Evolutionary conservation across 257 asterid species (phyloP).

Genomic region (Fraxinus excelsior): DNA sequence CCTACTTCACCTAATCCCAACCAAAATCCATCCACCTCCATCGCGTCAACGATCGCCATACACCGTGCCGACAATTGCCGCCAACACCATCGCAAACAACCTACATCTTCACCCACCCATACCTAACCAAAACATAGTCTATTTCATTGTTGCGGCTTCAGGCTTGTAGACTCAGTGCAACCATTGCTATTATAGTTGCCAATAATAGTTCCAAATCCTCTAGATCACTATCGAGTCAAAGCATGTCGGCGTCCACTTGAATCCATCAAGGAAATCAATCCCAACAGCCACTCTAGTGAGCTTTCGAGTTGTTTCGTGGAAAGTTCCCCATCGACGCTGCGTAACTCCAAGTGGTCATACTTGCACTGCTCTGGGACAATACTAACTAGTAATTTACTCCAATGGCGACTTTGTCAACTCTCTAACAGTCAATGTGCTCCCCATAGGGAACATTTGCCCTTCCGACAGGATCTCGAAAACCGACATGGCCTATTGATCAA

Average conservation of each 20-base stretch:
- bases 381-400: no score
- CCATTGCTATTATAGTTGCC: slow-evolving; percentile 31
- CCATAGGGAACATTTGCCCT: no score
- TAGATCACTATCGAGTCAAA: slow-evolving; percentile 53
- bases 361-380: slow-evolving; percentile 19
- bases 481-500: slow-evolving; percentile 29
- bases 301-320: slow-evolving; percentile 39
- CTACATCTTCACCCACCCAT: no score
- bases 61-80: no score
- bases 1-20: no score
- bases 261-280: slow-evolving; percentile 40
- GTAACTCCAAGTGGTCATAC: slow-evolving; percentile 37
- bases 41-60: no score
- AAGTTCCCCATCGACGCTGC: slow-evolving; percentile 43
- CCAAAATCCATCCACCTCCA: no score
- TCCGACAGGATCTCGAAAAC: no score
- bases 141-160: slow-evolving; percentile 28
- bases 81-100: no score
- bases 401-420: slow-evolving; percentile 33
- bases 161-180: slow-evolving; percentile 28
- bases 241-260: slow-evolving; percentile 26
- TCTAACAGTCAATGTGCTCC: slow-evolving; percentile 40
- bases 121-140: no score
- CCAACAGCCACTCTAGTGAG: slow-evolving; percentile 50
- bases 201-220: slow-evolving; percentile 30